Evolutionary conservation across 441 rosid genomes (phyloP).

Genomic region (Rhodomyrtus psidioides): DNA sequence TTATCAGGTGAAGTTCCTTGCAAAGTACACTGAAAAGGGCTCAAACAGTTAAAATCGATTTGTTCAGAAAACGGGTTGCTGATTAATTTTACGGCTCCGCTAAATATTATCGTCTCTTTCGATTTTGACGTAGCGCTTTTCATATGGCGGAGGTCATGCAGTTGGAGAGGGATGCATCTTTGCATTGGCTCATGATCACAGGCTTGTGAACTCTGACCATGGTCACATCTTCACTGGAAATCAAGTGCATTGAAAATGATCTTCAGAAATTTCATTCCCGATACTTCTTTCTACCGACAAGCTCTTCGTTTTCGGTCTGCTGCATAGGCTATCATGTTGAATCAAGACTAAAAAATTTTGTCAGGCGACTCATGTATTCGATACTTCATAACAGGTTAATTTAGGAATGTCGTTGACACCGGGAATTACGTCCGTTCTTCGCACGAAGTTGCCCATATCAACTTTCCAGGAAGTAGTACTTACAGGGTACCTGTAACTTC

Average conservation of each 20-base stretch:
- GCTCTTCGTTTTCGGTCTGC: background rate
- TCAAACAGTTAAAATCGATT: background rate
- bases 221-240: conserved; percentile 2
- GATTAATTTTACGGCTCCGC: background rate
- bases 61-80: background rate
- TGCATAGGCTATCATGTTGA: background rate
- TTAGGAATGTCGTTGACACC: conserved; percentile 1
- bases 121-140: background rate
- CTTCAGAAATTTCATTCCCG: background rate
- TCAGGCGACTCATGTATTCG: background rate
- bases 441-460: background rate
- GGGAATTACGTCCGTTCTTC: background rate
- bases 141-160: background rate
- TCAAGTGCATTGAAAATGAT: background rate
- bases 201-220: conserved; percentile 4
- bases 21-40: background rate
- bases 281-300: background rate
- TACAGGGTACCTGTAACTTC: background rate
- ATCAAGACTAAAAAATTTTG: background rate
- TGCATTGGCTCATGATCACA: conserved; percentile 8
- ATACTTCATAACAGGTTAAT: background rate
- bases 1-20: background rate
- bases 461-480: conserved; percentile 5
- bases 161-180: conserved; percentile 6
- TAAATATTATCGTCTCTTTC: background rate